Evolutionary conservation across 129 eudicot species (phyloP).

Genomic region (Mikania micrantha): DNA sequence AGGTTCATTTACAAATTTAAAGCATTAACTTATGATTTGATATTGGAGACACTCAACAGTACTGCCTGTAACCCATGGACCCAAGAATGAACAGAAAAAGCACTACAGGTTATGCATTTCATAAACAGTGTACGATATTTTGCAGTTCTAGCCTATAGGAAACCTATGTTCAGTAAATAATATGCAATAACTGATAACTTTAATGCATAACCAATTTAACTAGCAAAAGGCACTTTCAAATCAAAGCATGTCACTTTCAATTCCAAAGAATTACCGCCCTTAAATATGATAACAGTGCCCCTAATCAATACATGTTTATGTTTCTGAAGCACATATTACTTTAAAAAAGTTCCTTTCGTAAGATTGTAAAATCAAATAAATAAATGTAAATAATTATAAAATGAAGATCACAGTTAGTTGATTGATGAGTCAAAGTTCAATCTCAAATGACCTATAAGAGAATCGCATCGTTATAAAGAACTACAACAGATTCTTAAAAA

Average conservation of each 20-base stretch:
- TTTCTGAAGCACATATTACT: too few species aligned
- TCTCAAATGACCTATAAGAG: not conserved
- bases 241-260: not conserved
- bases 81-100: not conserved
- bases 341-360: too few species aligned
- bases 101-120: not conserved
- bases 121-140: not conserved
- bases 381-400: not conserved
- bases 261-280: not conserved
- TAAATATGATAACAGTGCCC: not conserved
- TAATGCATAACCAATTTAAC: not conserved
- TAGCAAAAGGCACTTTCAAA: not conserved
- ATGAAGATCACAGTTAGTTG: not conserved
- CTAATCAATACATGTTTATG: not conserved
- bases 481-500: not conserved
- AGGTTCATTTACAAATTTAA: too few species aligned
- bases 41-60: not conserved
- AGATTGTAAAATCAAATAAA: too few species aligned
- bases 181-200: not conserved
- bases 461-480: not conserved
- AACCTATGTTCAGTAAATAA: not conserved
- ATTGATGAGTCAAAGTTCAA: not conserved
- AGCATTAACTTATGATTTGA: not conserved
- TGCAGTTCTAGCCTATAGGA: too few species aligned
- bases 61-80: not conserved